Conservation (phyloP, 495 filamentous ascomycete genomes). For the Penicillium diatomitis region DNA sequence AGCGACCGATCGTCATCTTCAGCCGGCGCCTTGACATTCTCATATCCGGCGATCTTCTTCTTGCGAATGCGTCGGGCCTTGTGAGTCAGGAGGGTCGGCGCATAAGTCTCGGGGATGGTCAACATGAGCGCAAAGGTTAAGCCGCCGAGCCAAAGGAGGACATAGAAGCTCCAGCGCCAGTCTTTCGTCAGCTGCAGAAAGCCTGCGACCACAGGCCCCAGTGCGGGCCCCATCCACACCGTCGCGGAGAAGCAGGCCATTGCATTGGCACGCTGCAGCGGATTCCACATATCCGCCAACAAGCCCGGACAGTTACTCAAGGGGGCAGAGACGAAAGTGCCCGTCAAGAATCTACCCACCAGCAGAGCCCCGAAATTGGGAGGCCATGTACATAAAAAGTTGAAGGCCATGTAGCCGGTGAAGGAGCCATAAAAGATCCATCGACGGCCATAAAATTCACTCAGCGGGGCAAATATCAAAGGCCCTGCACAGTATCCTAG, state of each 20-base stretch:
- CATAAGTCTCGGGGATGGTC: slow-evolving; percentile 34
- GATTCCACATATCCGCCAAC: slow-evolving; percentile 46
- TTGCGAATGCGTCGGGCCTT: slow-evolving; percentile 29
- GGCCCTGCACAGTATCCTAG: slow-evolving; percentile 45
- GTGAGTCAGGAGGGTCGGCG: slow-evolving; percentile 16
- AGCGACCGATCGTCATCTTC: slow-evolving; percentile 32
- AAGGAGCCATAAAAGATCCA: slow-evolving; percentile 40
- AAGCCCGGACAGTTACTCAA: slow-evolving; percentile 40
- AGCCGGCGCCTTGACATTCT: slow-evolving; percentile 35
- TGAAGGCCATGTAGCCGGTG: slow-evolving; percentile 36
- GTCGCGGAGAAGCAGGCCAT: slow-evolving; percentile 40
- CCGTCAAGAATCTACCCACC: slow-evolving; percentile 41
- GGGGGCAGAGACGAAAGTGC: slow-evolving; percentile 42
- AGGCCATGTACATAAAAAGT: slow-evolving; percentile 43
- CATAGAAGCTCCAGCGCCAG: slow-evolving; percentile 43
- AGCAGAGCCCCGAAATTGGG: slow-evolving; percentile 41
- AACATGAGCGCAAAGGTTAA: slow-evolving; percentile 31
- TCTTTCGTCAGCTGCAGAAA: slow-evolving; percentile 36
- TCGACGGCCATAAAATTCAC: slow-evolving; percentile 44
- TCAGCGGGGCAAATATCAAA: slow-evolving; percentile 41
- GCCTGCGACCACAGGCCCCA: slow-evolving; percentile 31
- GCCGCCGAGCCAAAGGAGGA: slow-evolving; percentile 36
- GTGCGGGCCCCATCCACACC: slow-evolving; percentile 25
- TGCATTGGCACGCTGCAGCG: slow-evolving; percentile 40
- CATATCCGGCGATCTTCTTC: slow-evolving; percentile 30